Evolutionary conservation across 2,329 filamentous ascomycete genomes (phyloP), one percentile per base, ranked within the genome.

Genomic region (Exophiala alcalophila): DNA sequence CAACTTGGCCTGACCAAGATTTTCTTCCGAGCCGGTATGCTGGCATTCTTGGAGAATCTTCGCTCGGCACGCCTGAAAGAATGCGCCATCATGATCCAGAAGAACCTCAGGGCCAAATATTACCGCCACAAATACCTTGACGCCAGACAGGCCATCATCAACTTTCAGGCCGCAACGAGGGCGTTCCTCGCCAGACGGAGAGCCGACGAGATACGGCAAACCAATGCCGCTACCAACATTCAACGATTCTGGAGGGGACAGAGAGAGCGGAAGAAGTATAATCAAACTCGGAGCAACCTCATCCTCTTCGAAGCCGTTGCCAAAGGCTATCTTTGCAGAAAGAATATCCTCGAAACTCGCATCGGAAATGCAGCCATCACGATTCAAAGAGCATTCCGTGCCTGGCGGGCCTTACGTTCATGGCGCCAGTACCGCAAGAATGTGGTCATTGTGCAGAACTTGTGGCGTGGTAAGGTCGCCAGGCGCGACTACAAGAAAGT

Each of bases 1-100:
- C 92, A 98, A 69, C 79, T 98, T 53, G 92, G 92, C 69, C 74
- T 97, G 54, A 97, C 91, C 38, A 98, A 98, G 72, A 96, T 98
- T 62, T 98, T n/a, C n/a, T n/a, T n/a, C n/a, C n/a, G n/a, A n/a
- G 92, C 92, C 42, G 92, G 92, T 66, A 98, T 98, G 92, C 82
- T 98, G 57, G 92, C 92, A 5, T 96, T 96, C 71, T 73, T 98
- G 36, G 92, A 98, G 69, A 96, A 96, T 56, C 75, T 96, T 53
- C 82, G 92, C 46, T 96, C 92, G 9, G 87, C 77, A 54, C 83
- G 90, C 46, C 76, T 98, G 61, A 97, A 94, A 62, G 86, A 89
- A 55, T 94, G 90, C 56, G 92, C 92, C 9, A 86, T 94, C 57
- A 86, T 98, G 81, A 98, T 98, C 43, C 92, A 98, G 68, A 98